Evolutionary conservation across 2,329 filamentous ascomycete species (phyloP).

Genomic region (Venturia aucupariae): DNA sequence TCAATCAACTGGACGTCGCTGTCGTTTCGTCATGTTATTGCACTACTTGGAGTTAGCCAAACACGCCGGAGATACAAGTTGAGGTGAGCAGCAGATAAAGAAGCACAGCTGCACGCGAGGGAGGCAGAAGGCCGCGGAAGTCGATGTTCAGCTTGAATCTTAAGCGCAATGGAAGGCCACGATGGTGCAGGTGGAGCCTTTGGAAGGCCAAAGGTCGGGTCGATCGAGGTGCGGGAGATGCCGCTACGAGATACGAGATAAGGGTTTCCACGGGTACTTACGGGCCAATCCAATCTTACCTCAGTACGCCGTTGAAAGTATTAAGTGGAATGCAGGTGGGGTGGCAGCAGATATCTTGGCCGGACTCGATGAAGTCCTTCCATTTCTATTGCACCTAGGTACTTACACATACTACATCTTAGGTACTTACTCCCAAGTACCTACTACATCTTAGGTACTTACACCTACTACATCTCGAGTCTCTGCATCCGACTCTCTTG

Average conservation of each 20-base stretch:
- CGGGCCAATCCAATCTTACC: neutral
- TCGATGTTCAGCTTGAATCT: no score
- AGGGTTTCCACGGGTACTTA: no score
- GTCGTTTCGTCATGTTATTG: constrained; percentile 3
- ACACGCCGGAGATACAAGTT: neutral
- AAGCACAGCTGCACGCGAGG: neutral
- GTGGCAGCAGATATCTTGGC: no score
- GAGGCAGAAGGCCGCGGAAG: constrained; percentile 5
- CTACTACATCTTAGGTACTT: neutral
- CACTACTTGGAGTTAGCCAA: neutral
- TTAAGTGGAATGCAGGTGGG: no score
- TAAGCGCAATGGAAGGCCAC: no score
- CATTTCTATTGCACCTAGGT: no score
- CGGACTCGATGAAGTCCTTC: no score
- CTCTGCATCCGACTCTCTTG: no score
- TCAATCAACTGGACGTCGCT: neutral
- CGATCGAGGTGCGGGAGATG: neutral
- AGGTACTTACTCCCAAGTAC: neutral
- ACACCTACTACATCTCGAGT: neutral
- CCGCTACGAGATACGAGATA: constrained; percentile 5
- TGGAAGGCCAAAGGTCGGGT: neutral
- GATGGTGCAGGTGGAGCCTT: neutral
- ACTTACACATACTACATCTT: no score
- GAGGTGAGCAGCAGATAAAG: neutral
- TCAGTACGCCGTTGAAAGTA: neutral